phyloP scores from a whole-genome alignment of 371 early-diverging fungal genomes.

The Capillidium heterosporum region DNA sequence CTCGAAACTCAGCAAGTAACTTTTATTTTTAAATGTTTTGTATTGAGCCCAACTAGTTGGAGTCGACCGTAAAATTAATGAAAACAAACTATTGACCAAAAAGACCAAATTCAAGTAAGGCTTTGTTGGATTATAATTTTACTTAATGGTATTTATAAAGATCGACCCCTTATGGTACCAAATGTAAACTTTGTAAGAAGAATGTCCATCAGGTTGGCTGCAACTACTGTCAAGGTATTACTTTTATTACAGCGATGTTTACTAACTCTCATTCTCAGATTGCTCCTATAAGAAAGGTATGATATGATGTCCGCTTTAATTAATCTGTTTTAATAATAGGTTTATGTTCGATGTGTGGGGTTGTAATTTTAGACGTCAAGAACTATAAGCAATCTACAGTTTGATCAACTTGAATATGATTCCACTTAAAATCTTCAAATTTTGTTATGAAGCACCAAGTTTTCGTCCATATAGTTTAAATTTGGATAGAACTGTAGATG shows the following conservation, averaged over 20 bases:
- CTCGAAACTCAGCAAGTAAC: conserved; percentile 28
- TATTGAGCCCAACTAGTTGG: conserved; percentile 6
- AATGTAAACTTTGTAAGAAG: conserved; percentile 42
- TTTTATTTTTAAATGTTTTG: neutral
- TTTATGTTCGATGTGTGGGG: conserved; percentile 64
- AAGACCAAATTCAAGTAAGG: conserved; percentile 27
- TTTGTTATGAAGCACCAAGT: too few relatives aligned
- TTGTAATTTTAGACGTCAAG: conserved; percentile 38
- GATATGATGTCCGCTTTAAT: neutral
- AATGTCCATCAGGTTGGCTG: conserved; percentile 40
- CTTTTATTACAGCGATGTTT: neutral
- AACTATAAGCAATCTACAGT: conserved; percentile 29
- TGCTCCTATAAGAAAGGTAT: conserved; percentile 16
- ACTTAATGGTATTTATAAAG: conserved; percentile 2
- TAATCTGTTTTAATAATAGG: conserved; percentile 15
- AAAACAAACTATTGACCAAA: conserved; percentile 47
- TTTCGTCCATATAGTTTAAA: neutral
- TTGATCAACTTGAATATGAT: neutral
- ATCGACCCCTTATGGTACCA: conserved; percentile 30
- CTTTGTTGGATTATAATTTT: neutral
- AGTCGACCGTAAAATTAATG: conserved; percentile 33
- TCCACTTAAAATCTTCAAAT: too few relatives aligned
- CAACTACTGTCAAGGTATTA: conserved; percentile 44
- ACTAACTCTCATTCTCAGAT: conserved; percentile 9
- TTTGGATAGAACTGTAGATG: neutral